Conservation (phyloP, 2,329 filamentous ascomycete species). For the Epichloe glyceriae region DNA sequence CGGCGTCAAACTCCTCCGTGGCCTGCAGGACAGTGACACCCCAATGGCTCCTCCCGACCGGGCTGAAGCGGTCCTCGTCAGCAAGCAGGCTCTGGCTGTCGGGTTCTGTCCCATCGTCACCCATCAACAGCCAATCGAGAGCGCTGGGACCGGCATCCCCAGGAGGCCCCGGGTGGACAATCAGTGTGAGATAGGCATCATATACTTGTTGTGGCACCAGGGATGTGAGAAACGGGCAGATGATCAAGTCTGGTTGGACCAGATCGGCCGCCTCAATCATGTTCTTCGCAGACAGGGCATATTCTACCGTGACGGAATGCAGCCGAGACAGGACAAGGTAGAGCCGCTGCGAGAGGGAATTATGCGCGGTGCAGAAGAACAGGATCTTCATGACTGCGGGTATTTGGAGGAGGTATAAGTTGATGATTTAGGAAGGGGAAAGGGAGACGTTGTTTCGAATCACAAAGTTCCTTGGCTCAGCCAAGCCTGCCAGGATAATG, state of each 20-base stretch:
- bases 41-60: slow-evolving; percentile 25
- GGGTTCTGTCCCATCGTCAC: slow-evolving; percentile 24
- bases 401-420: background rate
- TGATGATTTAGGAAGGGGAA: no score
- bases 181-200: slow-evolving; percentile 23
- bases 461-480: no score
- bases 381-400: slow-evolving; percentile 23
- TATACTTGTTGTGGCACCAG: slow-evolving; percentile 24
- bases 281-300: slow-evolving; percentile 18
- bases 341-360: slow-evolving; percentile 28
- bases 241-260: slow-evolving; percentile 24
- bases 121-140: slow-evolving; percentile 29
- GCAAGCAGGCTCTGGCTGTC: slow-evolving; percentile 17
- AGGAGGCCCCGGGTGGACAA: slow-evolving; percentile 28
- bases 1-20: slow-evolving; percentile 27
- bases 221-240: slow-evolving; percentile 28
- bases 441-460: no score
- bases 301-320: slow-evolving; percentile 27
- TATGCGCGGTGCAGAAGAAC: slow-evolving; percentile 32
- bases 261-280: slow-evolving; percentile 26
- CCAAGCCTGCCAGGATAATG: no score
- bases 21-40: slow-evolving; percentile 27
- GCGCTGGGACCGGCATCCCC: slow-evolving; percentile 29
- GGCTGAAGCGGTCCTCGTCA: slow-evolving; percentile 12
- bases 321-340: slow-evolving; percentile 21